Evolutionary conservation across 345 rosid genomes (phyloP).

Genomic region (Zanthoxylum bungeanum): DNA sequence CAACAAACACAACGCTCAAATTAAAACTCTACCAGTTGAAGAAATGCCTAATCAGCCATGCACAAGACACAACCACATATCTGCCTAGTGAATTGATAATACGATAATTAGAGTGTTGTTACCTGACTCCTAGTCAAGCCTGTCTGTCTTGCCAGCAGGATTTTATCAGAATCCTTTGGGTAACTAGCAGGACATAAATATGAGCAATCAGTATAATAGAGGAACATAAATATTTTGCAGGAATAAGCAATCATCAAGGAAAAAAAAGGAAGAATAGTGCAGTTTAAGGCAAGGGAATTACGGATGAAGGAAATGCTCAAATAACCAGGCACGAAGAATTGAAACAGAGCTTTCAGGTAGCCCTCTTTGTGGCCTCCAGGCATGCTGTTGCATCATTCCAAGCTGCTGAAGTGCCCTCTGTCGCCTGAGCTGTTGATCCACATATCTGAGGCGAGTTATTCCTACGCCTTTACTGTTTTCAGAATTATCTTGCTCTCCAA

Average conservation of each 20-base stretch:
- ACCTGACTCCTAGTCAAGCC: constrained; percentile 99
- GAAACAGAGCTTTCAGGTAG: constrained; percentile 92
- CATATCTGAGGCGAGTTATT: constrained; percentile 78
- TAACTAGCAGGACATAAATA: constrained; percentile 43
- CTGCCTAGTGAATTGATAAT: not conserved
- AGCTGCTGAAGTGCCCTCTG: constrained; percentile 87
- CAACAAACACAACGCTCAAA: not conserved
- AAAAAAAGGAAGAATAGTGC: not conserved
- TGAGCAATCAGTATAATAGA: not conserved
- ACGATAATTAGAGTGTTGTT: constrained; percentile 2
- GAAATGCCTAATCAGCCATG: not conserved
- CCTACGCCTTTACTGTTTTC: constrained; percentile 64
- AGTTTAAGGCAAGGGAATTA: constrained; percentile 30
- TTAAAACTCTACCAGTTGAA: not conserved
- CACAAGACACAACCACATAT: not conserved
- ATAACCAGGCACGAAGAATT: constrained; percentile 97
- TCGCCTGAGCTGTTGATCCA: constrained; percentile 92
- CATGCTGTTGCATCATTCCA: constrained; percentile 86
- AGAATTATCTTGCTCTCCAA: constrained; percentile 73
- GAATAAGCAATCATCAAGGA: not conserved
- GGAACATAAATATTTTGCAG: not conserved
- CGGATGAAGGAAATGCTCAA: constrained; percentile 99
- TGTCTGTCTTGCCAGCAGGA: constrained; percentile 92
- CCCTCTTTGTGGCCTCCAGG: constrained; percentile 97
- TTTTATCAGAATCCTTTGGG: constrained; percentile 97